Conservation (phyloP, 345 rosid species). For the Eutrema japonicum region DNA sequence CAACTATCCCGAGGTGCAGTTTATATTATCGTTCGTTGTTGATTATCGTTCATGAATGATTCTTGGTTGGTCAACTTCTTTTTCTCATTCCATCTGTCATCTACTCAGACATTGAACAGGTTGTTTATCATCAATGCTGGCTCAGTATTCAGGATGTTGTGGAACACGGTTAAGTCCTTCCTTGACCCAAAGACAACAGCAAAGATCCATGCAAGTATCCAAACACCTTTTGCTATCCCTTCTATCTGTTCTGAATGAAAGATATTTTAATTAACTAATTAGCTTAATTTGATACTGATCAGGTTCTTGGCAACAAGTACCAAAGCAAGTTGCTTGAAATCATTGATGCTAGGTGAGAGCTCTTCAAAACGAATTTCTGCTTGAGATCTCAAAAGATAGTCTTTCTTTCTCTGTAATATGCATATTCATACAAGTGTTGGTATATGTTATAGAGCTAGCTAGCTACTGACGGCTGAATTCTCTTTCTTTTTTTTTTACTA, state of each 20-base stretch:
- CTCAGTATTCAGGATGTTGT: constrained; percentile 92
- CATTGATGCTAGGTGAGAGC: constrained; percentile 65
- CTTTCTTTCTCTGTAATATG: not conserved
- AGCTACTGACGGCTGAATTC: not conserved
- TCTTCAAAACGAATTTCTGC: not conserved
- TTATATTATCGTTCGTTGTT: not conserved
- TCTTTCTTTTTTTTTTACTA: constrained; percentile 27
- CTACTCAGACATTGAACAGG: constrained; percentile 68
- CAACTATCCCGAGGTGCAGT: constrained; percentile 82
- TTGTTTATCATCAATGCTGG: constrained; percentile 98
- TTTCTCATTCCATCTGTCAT: not conserved
- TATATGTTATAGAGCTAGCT: not conserved
- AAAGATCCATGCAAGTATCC: constrained; percentile 73
- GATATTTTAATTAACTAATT: not conserved
- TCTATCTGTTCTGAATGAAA: constrained; percentile 9
- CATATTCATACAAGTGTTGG: too few relatives aligned
- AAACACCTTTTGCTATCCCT: constrained; percentile 15
- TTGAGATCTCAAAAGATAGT: not conserved
- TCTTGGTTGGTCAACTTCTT: not conserved
- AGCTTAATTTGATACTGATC: not conserved
- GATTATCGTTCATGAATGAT: not conserved
- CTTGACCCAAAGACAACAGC: constrained; percentile 93
- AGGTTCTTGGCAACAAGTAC: constrained; percentile 90
- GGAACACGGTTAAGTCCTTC: constrained; percentile 85
- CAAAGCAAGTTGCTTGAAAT: constrained; percentile 90